Percentiles rank a stretch among this genome's conserved stretches.
phyloP scores from a whole-genome alignment of 805 yeast species.

The Candida xiaguanensis region DNA sequence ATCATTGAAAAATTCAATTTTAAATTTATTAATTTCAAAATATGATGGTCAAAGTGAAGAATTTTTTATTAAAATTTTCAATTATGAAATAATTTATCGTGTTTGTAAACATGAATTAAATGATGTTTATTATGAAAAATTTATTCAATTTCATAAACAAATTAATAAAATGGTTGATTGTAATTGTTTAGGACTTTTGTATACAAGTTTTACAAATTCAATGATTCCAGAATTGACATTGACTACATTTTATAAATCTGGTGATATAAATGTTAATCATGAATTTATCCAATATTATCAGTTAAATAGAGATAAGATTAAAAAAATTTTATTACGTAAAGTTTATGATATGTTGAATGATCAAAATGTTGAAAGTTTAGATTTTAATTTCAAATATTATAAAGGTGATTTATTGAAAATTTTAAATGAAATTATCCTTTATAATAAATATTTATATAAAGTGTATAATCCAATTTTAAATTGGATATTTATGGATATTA shows the following conservation, averaged over 20 bases:
- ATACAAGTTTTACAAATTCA: background rate
- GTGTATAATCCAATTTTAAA: conserved; percentile 23
- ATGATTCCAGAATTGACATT: conserved; percentile 4
- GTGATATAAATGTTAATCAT: background rate
- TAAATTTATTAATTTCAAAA: conserved; percentile 4
- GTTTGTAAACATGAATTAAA: conserved; percentile 5
- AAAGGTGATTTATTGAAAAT: conserved; percentile 6
- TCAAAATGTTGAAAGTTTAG: background rate
- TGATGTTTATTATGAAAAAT: background rate
- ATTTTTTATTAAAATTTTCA: conserved; percentile 6
- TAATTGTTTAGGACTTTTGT: conserved; percentile 7
- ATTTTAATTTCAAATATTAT: conserved; percentile 8
- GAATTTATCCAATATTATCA: conserved; percentile 1
- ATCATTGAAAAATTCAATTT: conserved; percentile 4
- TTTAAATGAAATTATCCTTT: conserved; percentile 6
- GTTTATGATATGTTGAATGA: background rate
- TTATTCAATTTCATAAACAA: background rate
- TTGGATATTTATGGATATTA: conserved; percentile 26
- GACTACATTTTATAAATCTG: background rate
- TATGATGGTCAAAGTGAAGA: background rate
- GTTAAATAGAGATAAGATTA: background rate
- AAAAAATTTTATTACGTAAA: conserved; percentile 5
- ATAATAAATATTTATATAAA: conserved; percentile 14
- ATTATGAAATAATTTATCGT: conserved; percentile 3
- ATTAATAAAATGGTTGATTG: background rate